Base-by-base conservation (phyloP, 31 red algal species). In the Endocladia muricata region DNA sequence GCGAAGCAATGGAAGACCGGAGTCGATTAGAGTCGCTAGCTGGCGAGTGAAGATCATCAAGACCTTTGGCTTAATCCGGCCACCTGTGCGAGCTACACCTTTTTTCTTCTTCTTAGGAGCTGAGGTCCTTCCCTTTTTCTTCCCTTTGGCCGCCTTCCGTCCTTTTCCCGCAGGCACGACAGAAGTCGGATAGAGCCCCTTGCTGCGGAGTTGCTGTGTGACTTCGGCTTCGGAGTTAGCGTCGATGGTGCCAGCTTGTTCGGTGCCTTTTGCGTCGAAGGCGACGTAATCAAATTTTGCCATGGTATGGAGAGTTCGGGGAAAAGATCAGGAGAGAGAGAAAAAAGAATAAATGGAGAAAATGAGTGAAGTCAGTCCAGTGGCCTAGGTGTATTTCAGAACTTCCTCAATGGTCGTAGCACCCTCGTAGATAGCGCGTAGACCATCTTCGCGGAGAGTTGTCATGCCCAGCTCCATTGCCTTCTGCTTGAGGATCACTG, bases 21-120 rank as follows among this genome's bases (percentile, higher is more conserved):
- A 31, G 30, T 72, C 61, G 35, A 79, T 73, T 37, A 79, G 11
- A 4, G 75, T 79, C 8, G 75, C 75, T 17, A 79, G 37, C 75
- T 79, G 75, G 15, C 75, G 75, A 37, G 61, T 79, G 21, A 79
- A 73, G 61, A 79, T 25, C 72, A 68, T 68, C 8, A 76, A 8
- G 11, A 17, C 51, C 52, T 68, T 63, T 15, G 58, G 17, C 13
- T 22, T 76, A 22, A 68, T 30, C 55, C 21, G n/a, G n/a, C n/a
- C n/a, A n/a, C n/a, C n/a, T n/a, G n/a, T n/a, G n/a, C n/a, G n/a
- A n/a, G n/a, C 55, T 56, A 22, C 67, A 17, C 39, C 41, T 57
- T 17, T 55, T 57, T 72, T 72, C 9, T 15, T 26, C 55, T 72
- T 72, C 25, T 72, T 57, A 48, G 55, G 60, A 29, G 22, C 26